Evolutionary conservation across 2,329 filamentous ascomycete genomes (phyloP).

Genomic region (Boeremia lycopersici): DNA sequence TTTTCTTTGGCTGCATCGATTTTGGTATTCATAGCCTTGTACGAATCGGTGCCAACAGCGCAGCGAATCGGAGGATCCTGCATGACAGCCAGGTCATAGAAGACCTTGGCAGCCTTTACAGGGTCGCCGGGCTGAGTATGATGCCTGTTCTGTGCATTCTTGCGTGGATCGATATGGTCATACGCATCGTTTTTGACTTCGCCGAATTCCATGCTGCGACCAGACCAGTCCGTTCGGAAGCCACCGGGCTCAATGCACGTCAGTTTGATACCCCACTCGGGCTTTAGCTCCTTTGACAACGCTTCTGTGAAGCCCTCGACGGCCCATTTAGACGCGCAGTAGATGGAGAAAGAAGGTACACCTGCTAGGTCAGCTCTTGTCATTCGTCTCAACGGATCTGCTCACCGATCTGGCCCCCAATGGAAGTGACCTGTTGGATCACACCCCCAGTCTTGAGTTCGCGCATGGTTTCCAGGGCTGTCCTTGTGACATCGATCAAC

Average conservation of each 20-base stretch:
- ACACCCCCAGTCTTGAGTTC: slow-evolving; percentile 58
- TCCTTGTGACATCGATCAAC: slow-evolving; percentile 59
- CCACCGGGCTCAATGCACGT: slow-evolving; percentile 55
- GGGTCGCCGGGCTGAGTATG: slow-evolving; percentile 58
- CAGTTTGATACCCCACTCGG: slow-evolving; percentile 56
- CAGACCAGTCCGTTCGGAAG: slow-evolving; percentile 56
- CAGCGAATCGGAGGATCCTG: slow-evolving; percentile 59
- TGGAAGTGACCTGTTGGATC: slow-evolving; percentile 62
- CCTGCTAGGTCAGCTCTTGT: slow-evolving; percentile 1
- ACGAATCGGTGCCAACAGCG: slow-evolving; percentile 61
- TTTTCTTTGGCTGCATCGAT: slow-evolving; percentile 57
- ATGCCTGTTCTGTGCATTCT: slow-evolving; percentile 49
- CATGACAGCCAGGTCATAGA: slow-evolving; percentile 62
- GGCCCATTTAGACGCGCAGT: slow-evolving; percentile 53
- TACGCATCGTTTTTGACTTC: slow-evolving; percentile 54
- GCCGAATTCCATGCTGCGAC: slow-evolving; percentile 55
- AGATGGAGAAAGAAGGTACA: slow-evolving; percentile 41
- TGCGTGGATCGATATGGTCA: slow-evolving; percentile 55
- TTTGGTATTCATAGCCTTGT: slow-evolving; percentile 56
- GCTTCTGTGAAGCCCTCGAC: slow-evolving; percentile 57
- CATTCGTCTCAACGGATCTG: neutral
- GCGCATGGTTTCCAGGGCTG: slow-evolving; percentile 53
- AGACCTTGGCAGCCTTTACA: slow-evolving; percentile 55
- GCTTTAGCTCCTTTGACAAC: slow-evolving; percentile 51
- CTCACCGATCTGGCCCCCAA: slow-evolving; percentile 55